Evolutionary conservation across 1,139 yeast species (phyloP).

Genomic region (Hansenula sp.): DNA sequence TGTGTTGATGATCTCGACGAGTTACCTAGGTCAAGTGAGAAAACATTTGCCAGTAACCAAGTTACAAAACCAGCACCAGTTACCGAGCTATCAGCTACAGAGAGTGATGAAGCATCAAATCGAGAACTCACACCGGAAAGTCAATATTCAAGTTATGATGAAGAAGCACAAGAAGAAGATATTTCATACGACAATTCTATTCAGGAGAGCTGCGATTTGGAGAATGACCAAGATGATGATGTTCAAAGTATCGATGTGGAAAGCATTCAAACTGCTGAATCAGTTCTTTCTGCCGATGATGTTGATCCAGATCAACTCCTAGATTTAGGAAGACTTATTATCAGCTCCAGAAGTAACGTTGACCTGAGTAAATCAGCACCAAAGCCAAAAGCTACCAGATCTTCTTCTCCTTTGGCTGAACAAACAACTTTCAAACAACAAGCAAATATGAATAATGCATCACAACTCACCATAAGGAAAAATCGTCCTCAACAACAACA

Average conservation of each 20-base stretch:
- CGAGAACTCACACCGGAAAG: not conserved
- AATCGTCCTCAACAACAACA: not conserved
- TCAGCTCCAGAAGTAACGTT: constrained; percentile 9
- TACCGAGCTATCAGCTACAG: too few relatives aligned
- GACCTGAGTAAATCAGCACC: not conserved
- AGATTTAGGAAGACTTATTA: constrained; percentile 15
- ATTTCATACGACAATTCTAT: not conserved
- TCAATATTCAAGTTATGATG: not conserved
- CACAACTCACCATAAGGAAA: too few relatives aligned
- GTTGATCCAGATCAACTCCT: constrained; percentile 8
- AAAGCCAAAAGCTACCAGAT: not conserved
- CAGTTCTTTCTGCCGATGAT: not conserved
- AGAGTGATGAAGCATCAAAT: too few relatives aligned
- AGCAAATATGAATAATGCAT: too few relatives aligned
- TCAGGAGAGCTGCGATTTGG: not conserved
- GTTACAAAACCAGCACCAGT: too few relatives aligned
- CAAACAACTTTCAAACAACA: too few relatives aligned
- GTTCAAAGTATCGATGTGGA: not conserved
- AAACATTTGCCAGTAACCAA: too few relatives aligned
- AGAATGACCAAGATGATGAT: not conserved
- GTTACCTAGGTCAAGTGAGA: too few relatives aligned
- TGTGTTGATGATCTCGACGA: not conserved
- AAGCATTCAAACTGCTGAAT: not conserved
- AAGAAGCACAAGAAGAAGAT: not conserved
- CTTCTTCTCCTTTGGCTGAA: not conserved